Evolutionary conservation across 805 yeast species (phyloP).

Genomic region (Wickerhamiella galacta): DNA sequence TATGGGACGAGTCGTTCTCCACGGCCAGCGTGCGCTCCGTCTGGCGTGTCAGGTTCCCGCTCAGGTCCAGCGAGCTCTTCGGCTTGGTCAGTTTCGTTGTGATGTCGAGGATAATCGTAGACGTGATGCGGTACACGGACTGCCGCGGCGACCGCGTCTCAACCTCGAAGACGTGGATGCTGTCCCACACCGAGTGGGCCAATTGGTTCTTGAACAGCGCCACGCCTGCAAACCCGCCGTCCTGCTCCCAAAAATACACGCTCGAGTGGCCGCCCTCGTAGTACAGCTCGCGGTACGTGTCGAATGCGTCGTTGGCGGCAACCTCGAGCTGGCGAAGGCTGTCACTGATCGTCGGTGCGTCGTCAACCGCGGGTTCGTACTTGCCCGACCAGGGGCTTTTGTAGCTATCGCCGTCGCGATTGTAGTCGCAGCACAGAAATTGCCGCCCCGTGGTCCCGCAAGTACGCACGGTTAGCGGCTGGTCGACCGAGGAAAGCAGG

Average conservation of each 20-base stretch:
- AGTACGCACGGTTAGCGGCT: conserved; percentile 44
- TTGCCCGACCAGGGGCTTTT: conserved; percentile 83
- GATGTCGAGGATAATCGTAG: conserved; percentile 73
- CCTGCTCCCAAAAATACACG: conserved; percentile 82
- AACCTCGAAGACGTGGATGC: conserved; percentile 83
- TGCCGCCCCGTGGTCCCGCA: conserved; percentile 44
- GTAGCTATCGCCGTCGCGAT: conserved; percentile 83
- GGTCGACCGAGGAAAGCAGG: conserved; percentile 69
- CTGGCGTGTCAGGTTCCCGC: conserved; percentile 82
- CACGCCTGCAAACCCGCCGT: conserved; percentile 81
- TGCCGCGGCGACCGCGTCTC: conserved; percentile 21
- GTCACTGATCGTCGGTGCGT: conserved; percentile 46
- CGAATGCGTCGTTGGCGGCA: conserved; percentile 78
- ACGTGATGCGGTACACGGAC: conserved; percentile 54
- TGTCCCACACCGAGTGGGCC: conserved; percentile 48
- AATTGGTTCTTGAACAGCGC: conserved; percentile 55
- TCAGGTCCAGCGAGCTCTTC: conserved; percentile 31
- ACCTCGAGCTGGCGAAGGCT: conserved; percentile 57
- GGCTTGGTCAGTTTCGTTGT: conserved; percentile 23
- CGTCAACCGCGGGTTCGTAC: conserved; percentile 41
- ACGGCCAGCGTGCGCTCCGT: conserved; percentile 32
- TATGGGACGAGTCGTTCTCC: conserved; percentile 46
- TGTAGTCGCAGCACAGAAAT: conserved; percentile 80
- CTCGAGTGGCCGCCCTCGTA: conserved; percentile 89
- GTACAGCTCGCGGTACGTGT: conserved; percentile 79